phyloP scores from a whole-genome alignment of 2,329 filamentous ascomycete genomes.

The Nemania bipapillata region DNA sequence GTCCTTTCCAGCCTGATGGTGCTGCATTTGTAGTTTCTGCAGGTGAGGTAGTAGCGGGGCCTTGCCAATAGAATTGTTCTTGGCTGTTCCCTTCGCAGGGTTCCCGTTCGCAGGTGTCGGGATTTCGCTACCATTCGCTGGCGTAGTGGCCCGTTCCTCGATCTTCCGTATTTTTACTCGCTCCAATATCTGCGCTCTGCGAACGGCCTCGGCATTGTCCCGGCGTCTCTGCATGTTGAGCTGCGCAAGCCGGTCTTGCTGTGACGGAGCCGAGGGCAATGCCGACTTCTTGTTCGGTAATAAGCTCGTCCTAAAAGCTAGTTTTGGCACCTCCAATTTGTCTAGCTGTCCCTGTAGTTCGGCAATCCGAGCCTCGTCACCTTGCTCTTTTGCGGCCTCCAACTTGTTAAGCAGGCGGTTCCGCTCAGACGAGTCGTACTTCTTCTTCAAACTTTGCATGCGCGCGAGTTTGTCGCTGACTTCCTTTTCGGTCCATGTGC shows the following conservation, averaged over 20 bases:
- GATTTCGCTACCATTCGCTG: constrained; percentile 61
- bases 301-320: constrained; percentile 77
- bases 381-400: constrained; percentile 71
- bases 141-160: constrained; percentile 68
- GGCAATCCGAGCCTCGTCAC: constrained; percentile 68
- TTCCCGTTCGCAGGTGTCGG: constrained; percentile 64
- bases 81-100: constrained; percentile 65
- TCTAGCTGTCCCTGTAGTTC: constrained; percentile 70
- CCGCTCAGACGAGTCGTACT: constrained; percentile 74
- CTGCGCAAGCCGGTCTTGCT: constrained; percentile 84
- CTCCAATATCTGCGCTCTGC: constrained; percentile 88
- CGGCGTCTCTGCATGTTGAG: constrained; percentile 87
- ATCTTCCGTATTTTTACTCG: constrained; percentile 70
- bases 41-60: constrained; percentile 62
- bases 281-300: constrained; percentile 64
- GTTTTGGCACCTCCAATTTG: constrained; percentile 72
- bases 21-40: constrained; percentile 64
- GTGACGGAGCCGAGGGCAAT: constrained; percentile 62
- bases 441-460: constrained; percentile 73
- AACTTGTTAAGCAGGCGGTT: constrained; percentile 73
- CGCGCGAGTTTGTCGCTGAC: constrained; percentile 81
- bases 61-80: constrained; percentile 56
- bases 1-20: constrained; percentile 65
- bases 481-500: constrained; percentile 84
- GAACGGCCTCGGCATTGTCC: constrained; percentile 87